phyloP scores from a whole-genome alignment of 192 early-diverging fungal species.

The Neocallimastix lanati region DNA sequence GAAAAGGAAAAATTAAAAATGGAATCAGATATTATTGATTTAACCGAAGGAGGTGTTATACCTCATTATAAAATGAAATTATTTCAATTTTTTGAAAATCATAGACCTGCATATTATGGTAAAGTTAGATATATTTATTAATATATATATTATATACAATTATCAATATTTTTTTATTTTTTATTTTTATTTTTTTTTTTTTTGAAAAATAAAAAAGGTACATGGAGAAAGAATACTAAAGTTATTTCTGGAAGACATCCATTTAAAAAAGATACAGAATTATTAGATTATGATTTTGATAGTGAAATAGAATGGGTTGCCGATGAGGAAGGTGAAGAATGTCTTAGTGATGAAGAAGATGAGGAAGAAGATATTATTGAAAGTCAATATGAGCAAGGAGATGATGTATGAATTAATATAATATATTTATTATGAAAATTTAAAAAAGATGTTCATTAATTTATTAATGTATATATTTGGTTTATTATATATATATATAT shows the following conservation, averaged over 20 bases:
- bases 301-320: conserved; percentile 83
- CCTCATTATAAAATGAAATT: conserved; percentile 21
- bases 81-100: conserved; percentile 47
- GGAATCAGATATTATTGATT: not conserved
- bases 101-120: conserved; percentile 61
- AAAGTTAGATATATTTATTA: not conserved
- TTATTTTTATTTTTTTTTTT: too few species aligned
- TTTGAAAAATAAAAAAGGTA: conserved; percentile 20
- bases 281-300: conserved; percentile 71
- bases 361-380: conserved; percentile 36
- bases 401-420: conserved; percentile 16
- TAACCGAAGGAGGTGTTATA: not conserved
- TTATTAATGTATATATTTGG: too few species aligned
- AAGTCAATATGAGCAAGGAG: conserved; percentile 17
- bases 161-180: conserved; percentile 8
- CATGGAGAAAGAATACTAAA: conserved; percentile 47
- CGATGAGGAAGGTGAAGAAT: conserved; percentile 76
- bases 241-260: conserved; percentile 33
- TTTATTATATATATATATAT: not conserved
- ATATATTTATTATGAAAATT: too few species aligned
- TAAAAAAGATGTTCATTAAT: too few species aligned
- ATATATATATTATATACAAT: not conserved
- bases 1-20: not conserved
- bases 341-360: conserved; percentile 58
- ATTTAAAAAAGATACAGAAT: conserved; percentile 33